Percentiles rank a stretch among this genome's conserved stretches.
Evolutionary conservation across 345 rosid genomes (phyloP).

Genomic region (Combretum micranthum): DNA sequence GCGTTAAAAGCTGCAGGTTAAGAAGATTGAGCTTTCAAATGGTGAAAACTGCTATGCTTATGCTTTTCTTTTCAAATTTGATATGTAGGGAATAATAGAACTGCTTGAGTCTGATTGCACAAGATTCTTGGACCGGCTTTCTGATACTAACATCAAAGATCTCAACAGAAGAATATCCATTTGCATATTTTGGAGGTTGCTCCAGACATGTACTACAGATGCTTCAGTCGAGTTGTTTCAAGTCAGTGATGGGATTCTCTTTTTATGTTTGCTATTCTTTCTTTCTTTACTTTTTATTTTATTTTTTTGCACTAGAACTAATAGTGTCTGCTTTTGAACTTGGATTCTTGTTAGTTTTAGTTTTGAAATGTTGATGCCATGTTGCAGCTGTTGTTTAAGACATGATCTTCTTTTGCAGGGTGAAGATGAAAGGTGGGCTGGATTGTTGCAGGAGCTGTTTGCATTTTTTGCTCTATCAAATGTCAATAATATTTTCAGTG

Average conservation of each 20-base stretch:
- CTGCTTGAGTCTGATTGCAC: slow-evolving; percentile 49
- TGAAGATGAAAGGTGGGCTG: slow-evolving; percentile 30
- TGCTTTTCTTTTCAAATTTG: slow-evolving; percentile 8
- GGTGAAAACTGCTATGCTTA: slow-evolving; percentile 5
- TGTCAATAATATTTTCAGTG: slow-evolving; percentile 47
- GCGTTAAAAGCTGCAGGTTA: too few relatives aligned
- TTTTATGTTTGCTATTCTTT: background rate
- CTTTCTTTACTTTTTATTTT: slow-evolving; percentile 9
- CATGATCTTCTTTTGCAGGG: slow-evolving; percentile 33
- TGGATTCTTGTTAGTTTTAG: background rate
- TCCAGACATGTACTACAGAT: slow-evolving; percentile 35
- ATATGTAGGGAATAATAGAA: slow-evolving; percentile 37
- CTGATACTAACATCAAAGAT: slow-evolving; percentile 33
- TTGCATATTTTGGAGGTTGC: slow-evolving; percentile 64
- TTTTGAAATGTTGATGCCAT: too few relatives aligned
- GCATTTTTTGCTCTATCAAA: slow-evolving; percentile 51
- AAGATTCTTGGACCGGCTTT: slow-evolving; percentile 49
- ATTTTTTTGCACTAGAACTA: slow-evolving; percentile 6
- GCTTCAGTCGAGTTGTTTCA: slow-evolving; percentile 24
- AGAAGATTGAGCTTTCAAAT: too few relatives aligned
- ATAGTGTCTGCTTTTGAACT: too few relatives aligned
- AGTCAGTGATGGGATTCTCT: slow-evolving; percentile 37
- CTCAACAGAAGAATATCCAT: slow-evolving; percentile 44
- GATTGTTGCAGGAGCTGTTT: slow-evolving; percentile 48
- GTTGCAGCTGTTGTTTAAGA: background rate